These are phyloP conservation scores for Malassezia caprae DNA, from an alignment of 1,284 basidiomycete species.

Conservation along the genomic window DNA sequence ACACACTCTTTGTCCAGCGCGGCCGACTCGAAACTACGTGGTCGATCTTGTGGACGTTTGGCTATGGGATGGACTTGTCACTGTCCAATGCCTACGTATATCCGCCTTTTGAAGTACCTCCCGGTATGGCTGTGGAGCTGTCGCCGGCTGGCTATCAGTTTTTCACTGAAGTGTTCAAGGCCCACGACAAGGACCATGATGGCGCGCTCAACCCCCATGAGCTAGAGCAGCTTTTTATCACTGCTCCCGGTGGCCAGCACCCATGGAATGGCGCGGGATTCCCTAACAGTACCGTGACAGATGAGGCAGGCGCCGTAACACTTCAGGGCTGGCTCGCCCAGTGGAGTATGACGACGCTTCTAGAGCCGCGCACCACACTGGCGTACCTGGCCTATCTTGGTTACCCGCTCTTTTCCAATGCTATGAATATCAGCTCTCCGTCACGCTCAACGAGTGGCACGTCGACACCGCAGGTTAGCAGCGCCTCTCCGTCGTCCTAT, in stretches of 20 bases:
- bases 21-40: slow-evolving; percentile 94
- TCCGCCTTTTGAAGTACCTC: slow-evolving; percentile 73
- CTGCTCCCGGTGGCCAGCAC: slow-evolving; percentile 60
- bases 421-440: slow-evolving; percentile 4
- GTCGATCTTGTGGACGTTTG: slow-evolving; percentile 88
- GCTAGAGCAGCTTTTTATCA: slow-evolving; percentile 77
- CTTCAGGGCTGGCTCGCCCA: slow-evolving; percentile 95
- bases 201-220: slow-evolving; percentile 80
- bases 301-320: slow-evolving; percentile 80
- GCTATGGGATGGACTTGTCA: slow-evolving; percentile 85
- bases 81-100: slow-evolving; percentile 50
- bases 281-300: slow-evolving; percentile 71
- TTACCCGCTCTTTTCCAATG: slow-evolving; percentile 54
- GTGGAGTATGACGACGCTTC: slow-evolving; percentile 96
- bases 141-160: slow-evolving; percentile 89
- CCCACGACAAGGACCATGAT: slow-evolving; percentile 93
- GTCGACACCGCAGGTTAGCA: neutral
- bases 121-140: slow-evolving; percentile 88
- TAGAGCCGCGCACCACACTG: slow-evolving; percentile 81
- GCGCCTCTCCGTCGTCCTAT: slow-evolving; percentile 12
- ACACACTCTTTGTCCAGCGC: slow-evolving; percentile 92
- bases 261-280: slow-evolving; percentile 40
- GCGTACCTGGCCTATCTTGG: slow-evolving; percentile 93
- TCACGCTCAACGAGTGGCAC: slow-evolving; percentile 16
- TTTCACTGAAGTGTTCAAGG: slow-evolving; percentile 92